Percentiles rank a stretch among this genome's conserved stretches.
These are phyloP conservation scores for Diaporthe destruens DNA, from an alignment of 2,329 filamentous ascomycete species.

Conservation along the genomic window DNA sequence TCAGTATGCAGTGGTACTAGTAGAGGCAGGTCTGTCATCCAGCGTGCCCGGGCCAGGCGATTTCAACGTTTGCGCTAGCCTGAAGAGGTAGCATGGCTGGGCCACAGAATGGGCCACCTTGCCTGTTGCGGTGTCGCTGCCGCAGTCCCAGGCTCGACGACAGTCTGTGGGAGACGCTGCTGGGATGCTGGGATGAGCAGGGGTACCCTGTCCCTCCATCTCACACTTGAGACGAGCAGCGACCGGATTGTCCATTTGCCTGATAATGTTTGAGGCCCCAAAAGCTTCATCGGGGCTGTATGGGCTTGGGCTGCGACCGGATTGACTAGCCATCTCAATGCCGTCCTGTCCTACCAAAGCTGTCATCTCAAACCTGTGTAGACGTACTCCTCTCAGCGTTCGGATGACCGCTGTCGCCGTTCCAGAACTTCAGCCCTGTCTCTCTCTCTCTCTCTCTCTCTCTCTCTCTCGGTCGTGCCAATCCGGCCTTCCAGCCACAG, in stretches of 20 bases:
- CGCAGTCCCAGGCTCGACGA: slow-evolving; percentile 45
- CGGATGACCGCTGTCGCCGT: slow-evolving; percentile 44
- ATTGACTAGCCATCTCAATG: slow-evolving; percentile 62
- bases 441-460: slow-evolving; percentile 8
- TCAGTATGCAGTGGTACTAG: too few relatives aligned
- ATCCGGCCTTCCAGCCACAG: too few relatives aligned
- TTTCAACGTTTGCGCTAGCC: slow-evolving; percentile 38
- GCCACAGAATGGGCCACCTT: slow-evolving; percentile 45
- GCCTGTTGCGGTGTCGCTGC: slow-evolving; percentile 48
- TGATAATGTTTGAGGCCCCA: slow-evolving; percentile 52
- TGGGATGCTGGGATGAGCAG: slow-evolving; percentile 51
- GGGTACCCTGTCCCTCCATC: slow-evolving; percentile 49
- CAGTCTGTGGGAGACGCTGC: slow-evolving; percentile 51
- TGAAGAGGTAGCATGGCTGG: slow-evolving; percentile 20
- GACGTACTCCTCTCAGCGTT: slow-evolving; percentile 41
- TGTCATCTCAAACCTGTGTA: slow-evolving; percentile 46
- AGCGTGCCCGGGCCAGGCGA: slow-evolving; percentile 31
- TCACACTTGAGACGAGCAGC: slow-evolving; percentile 60
- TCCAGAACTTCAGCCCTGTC: slow-evolving; percentile 44
- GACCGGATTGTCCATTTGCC: slow-evolving; percentile 52
- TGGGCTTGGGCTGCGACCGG: slow-evolving; percentile 60
- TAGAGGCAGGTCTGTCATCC: not conserved
- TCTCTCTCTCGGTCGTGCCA: slow-evolving; percentile 14
- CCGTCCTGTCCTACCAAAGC: slow-evolving; percentile 50
- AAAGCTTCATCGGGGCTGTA: slow-evolving; percentile 52